Evolutionary conservation across 345 rosid species (phyloP).

Genomic region (Citropsis articulata): DNA sequence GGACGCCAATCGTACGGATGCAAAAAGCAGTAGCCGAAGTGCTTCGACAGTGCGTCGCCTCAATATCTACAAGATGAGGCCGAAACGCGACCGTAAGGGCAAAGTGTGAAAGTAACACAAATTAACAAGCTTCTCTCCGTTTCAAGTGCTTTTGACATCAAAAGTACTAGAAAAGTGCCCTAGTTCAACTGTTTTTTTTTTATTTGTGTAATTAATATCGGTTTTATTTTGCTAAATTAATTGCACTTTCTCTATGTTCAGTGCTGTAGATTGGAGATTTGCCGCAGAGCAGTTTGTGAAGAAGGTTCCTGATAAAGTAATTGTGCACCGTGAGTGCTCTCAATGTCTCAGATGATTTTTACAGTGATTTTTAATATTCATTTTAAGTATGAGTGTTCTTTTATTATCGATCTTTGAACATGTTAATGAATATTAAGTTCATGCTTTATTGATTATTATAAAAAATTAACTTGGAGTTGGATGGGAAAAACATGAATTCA

Average conservation of each 20-base stretch:
- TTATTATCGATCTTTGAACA: not conserved
- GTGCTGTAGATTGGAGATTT: slow-evolving; percentile 88
- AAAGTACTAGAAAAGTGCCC: not conserved
- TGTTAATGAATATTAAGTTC: not conserved
- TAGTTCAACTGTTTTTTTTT: not conserved
- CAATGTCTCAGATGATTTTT: not conserved
- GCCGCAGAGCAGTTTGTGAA: slow-evolving; percentile 87
- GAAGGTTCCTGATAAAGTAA: slow-evolving; percentile 76
- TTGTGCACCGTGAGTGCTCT: slow-evolving; percentile 74
- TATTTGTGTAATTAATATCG: not conserved
- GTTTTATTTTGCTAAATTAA: not conserved
- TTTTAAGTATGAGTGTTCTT: not conserved
- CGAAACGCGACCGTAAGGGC: slow-evolving; percentile 56
- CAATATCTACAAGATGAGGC: slow-evolving; percentile 69
- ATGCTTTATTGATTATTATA: not conserved
- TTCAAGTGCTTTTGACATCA: not conserved
- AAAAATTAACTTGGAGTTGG: not conserved
- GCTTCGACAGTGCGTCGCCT: slow-evolving; percentile 85
- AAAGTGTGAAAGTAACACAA: not conserved
- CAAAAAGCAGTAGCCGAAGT: slow-evolving; percentile 44
- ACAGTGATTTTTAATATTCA: not conserved
- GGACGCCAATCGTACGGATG: slow-evolving; percentile 71
- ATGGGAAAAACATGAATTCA: not conserved
- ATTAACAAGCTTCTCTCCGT: not conserved
- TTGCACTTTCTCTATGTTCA: slow-evolving; percentile 20